Base-by-base conservation (phyloP, 1,139 yeast genomes). In the Pichia sp. region DNA sequence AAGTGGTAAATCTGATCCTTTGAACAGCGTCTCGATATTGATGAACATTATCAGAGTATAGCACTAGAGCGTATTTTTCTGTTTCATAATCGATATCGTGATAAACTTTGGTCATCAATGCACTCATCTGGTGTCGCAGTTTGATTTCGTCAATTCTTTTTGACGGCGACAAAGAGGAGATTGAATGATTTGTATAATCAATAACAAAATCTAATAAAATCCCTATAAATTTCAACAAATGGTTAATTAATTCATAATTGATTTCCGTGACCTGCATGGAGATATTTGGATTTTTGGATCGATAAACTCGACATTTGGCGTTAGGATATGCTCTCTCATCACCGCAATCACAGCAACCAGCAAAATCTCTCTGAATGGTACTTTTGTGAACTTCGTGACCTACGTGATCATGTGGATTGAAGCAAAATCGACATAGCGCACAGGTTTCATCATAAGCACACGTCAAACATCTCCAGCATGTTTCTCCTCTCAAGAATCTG, bases 391-490 rank as follows among this genome's bases (percentile, higher is more conserved):
- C 83, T 39, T 80, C 77, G 61, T 92, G 98, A 42, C 80, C 95
- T 33, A 63, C 60, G 63, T 92, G 98, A 47, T 73, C 72, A 4
- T 77, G 79, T 3, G 80, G 79, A 46, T 79, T 77, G 64, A 71
- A 92, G 60, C 98, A 92, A 52, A 74, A 69, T 7, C 81, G 75
- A 59, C 98, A 92, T 29, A 92, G 65, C 0, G 92, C 95, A 64
- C 95, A 85, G 0, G 95, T 81, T 43, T 85, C 95, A 59, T 86
- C 95, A 44, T 75, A 73, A 0, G 88, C 92, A 64, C 96, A 87
- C 0, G 95, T 85, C 40, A 76, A 58, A 55, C 96, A 87, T 39
- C 94, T 69, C 59, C 84, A 85, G 3, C 88, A 83, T 0, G 95
- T 92, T 56, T 87, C 95, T n/a, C 95, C 95, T 44, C 79, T 77